A percentile compares a stretch with the other conserved stretches of the same genome.
Conservation (phyloP, 1,284 basidiomycete species). For the Austroboletus novae-zelandiae region DNA sequence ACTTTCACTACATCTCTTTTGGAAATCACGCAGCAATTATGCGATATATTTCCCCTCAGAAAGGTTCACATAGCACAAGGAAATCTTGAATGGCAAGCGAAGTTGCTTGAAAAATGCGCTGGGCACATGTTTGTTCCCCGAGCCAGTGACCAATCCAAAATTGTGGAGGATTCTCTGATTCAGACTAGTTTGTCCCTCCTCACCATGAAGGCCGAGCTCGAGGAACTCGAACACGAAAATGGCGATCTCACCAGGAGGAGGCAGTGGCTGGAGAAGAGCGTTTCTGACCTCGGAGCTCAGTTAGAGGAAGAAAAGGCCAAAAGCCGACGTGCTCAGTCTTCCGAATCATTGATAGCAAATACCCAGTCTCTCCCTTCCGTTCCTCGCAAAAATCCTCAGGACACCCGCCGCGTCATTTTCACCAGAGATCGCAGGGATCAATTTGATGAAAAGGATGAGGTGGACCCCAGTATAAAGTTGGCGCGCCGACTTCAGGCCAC, state of each 20-base stretch:
- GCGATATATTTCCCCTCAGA: slow-evolving; percentile 47
- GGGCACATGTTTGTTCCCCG: slow-evolving; percentile 48
- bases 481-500: slow-evolving; percentile 42
- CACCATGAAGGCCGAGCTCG: slow-evolving; percentile 39
- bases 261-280: slow-evolving; percentile 29
- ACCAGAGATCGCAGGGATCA: background rate
- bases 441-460: background rate
- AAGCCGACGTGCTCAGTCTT: background rate
- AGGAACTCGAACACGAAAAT: slow-evolving; percentile 35
- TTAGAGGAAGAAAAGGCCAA: slow-evolving; percentile 17
- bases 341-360: slow-evolving; percentile 2
- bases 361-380: background rate
- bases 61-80: slow-evolving; percentile 33
- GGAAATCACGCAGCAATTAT: slow-evolving; percentile 41
- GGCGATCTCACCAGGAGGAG: slow-evolving; percentile 31
- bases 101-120: slow-evolving; percentile 53
- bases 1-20: slow-evolving; percentile 33
- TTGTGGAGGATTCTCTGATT: slow-evolving; percentile 35
- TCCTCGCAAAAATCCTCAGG: background rate
- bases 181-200: slow-evolving; percentile 50
- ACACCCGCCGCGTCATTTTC: background rate
- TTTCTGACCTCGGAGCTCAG: slow-evolving; percentile 30
- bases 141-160: background rate
- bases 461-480: slow-evolving; percentile 15
- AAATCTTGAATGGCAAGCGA: slow-evolving; percentile 52